Percentiles rank a stretch among this genome's conserved stretches.
Evolutionary conservation across 257 asterid genomes (phyloP).

Genomic region (Solanum boliviense): DNA sequence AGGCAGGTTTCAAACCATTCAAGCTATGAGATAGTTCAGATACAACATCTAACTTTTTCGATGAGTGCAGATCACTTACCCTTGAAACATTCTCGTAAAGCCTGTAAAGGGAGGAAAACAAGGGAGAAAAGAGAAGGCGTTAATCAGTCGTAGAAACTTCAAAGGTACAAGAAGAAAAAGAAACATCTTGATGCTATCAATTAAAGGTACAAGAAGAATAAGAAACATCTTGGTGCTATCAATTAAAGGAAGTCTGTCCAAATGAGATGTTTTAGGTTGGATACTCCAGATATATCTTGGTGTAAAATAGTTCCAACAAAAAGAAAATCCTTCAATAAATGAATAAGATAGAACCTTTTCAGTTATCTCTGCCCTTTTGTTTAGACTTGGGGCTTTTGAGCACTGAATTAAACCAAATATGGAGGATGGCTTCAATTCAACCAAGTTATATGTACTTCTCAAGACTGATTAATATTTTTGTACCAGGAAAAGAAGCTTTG

Average conservation of each 20-base stretch:
- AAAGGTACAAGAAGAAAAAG: not conserved
- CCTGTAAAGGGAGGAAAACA: conserved; percentile 26
- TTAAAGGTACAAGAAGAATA: not conserved
- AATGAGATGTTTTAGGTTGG: not conserved
- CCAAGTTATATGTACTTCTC: not conserved
- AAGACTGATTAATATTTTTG: not conserved
- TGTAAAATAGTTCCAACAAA: not conserved
- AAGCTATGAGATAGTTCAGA: not conserved
- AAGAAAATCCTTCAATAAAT: not conserved
- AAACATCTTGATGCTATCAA: not conserved
- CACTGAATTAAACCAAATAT: not conserved
- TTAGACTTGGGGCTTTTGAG: not conserved
- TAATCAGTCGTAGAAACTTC: not conserved
- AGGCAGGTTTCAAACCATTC: not conserved
- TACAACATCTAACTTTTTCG: not conserved
- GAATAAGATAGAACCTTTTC: not conserved
- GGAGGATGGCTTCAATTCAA: not conserved
- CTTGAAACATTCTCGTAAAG: conserved; percentile 55
- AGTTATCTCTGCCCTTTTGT: not conserved
- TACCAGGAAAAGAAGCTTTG: not conserved
- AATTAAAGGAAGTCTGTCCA: not conserved
- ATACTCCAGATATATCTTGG: not conserved
- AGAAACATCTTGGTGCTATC: not conserved
- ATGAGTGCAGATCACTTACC: conserved; percentile 26
- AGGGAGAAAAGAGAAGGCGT: not conserved